Evolutionary conservation across 1,284 basidiomycete species (phyloP).

Genomic region (Cyathus olla): DNA sequence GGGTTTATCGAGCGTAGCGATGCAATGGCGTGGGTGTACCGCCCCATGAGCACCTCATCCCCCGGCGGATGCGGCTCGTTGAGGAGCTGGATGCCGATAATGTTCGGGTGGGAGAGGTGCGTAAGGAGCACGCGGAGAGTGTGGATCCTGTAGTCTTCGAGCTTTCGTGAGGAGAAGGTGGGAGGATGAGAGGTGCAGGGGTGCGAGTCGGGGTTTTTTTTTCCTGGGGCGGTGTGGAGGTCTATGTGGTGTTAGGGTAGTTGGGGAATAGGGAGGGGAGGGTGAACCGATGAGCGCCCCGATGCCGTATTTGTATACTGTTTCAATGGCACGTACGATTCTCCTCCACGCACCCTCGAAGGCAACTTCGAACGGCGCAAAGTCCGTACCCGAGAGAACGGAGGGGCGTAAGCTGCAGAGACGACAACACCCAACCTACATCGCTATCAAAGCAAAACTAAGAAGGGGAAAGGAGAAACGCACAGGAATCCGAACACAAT

Average conservation of each 20-base stretch:
- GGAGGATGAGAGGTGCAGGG: conserved; percentile 69
- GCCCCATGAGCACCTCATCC: conserved; percentile 63
- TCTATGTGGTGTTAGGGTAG: conserved; percentile 52
- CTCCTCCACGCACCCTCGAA: conserved; percentile 82
- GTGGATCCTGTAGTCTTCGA: conserved; percentile 68
- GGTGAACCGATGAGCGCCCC: no score
- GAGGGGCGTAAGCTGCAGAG: conserved; percentile 67
- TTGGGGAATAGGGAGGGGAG: no score
- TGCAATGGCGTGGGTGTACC: conserved; percentile 74
- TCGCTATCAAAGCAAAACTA: no score
- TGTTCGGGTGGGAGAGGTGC: conserved; percentile 56
- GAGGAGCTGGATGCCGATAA: conserved; percentile 86
- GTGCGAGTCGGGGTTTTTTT: conserved; percentile 77
- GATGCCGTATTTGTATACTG: conserved; percentile 71
- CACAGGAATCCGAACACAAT: conserved; percentile 88
- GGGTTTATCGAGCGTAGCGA: conserved; percentile 66
- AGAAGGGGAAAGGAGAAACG: conserved; percentile 7
- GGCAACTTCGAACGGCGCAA: conserved; percentile 64
- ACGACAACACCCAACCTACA: conserved; percentile 85
- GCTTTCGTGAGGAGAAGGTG: conserved; percentile 62
- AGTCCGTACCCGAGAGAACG: conserved; percentile 81
- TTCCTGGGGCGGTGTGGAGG: conserved; percentile 83
- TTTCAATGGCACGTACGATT: conserved; percentile 76
- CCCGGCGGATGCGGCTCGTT: conserved; percentile 81
- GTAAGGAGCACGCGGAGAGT: conserved; percentile 57